Evolutionary conservation across 2,329 filamentous ascomycete genomes (phyloP).

Genomic region (Scytalidium sp.): DNA sequence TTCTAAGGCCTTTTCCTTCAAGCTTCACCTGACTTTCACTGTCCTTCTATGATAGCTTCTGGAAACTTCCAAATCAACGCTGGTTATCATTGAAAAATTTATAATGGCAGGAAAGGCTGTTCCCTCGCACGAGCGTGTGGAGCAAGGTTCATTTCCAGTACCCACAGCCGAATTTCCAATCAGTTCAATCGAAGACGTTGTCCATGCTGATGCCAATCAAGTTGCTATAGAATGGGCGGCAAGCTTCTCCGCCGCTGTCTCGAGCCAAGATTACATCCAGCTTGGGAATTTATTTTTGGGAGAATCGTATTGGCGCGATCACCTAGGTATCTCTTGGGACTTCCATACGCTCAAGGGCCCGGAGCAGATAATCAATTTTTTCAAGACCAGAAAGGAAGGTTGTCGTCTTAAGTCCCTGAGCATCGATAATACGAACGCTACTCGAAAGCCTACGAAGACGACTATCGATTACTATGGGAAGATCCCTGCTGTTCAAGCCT

Average conservation of each 20-base stretch:
- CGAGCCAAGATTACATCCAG: too few species aligned
- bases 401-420: slow-evolving; percentile 36
- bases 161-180: slow-evolving; percentile 14
- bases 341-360: slow-evolving; percentile 44
- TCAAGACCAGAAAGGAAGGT: slow-evolving; percentile 31
- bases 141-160: slow-evolving; percentile 22
- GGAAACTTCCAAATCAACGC: too few species aligned
- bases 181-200: too few species aligned
- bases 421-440: slow-evolving; percentile 33
- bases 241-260: too few species aligned
- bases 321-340: slow-evolving; percentile 50
- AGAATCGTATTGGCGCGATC: slow-evolving; percentile 44
- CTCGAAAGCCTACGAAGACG: slow-evolving; percentile 32
- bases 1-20: too few species aligned
- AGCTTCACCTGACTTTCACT: too few species aligned
- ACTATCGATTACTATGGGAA: slow-evolving; percentile 47
- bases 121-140: slow-evolving; percentile 16
- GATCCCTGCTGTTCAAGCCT: slow-evolving; percentile 53
- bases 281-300: background rate
- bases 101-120: slow-evolving; percentile 1
- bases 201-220: too few species aligned
- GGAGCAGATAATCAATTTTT: slow-evolving; percentile 35
- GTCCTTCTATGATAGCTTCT: too few species aligned
- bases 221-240: too few species aligned
- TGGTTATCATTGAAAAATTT: too few species aligned